Evolutionary conservation across 148 eudicot genomes (phyloP), one percentile per base, ranked within the genome.

Genomic region (Diospyros lotus): DNA sequence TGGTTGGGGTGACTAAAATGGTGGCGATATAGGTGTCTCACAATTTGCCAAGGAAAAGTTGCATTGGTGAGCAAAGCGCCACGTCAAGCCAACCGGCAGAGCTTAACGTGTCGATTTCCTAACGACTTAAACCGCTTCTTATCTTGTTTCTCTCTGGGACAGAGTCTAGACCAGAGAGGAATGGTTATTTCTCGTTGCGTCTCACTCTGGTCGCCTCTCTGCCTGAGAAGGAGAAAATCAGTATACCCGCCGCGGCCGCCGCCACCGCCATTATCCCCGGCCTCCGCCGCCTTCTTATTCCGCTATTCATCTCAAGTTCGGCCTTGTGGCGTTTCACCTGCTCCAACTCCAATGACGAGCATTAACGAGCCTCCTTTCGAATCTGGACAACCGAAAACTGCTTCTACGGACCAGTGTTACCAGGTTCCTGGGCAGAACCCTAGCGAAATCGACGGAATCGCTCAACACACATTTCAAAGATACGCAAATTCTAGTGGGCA

Each of bases 391-490:
- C 17, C 60, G 55, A 8, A 11, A 6, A 2, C 9, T 70, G 41
- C 50, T n/a, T 1, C 60, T 54, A 53, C 79, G 15, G 43, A 28
- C 28, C 68, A 41, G 28, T 54, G 12, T 68, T 28, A 73, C 11
- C 81, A 66, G 38, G 90, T 94, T 13, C 98, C 97, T 1, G 89
- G 71, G 17, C 66, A 82, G 51, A 76, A 77, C 54, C 43, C 84
- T 6, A 80, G 81, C 56, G 91, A 90, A 65, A 79, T 81, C 42
- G 85, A 86, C 62, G 74, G 42, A 72, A 58, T 88, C 71, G 77
- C 85, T 1, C 85, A 79, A 1, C 79, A 87, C 58, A 85, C 88
- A 1, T 77, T 94, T n/a, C 77, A 68, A 17, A 87, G 97, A 50
- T 90, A 94, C 78, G 63, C 77, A 3, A 4, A 40, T 58, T 75